Conservation (phyloP, 371 early-diverging fungal species). For the Mucor plumbeus region DNA sequence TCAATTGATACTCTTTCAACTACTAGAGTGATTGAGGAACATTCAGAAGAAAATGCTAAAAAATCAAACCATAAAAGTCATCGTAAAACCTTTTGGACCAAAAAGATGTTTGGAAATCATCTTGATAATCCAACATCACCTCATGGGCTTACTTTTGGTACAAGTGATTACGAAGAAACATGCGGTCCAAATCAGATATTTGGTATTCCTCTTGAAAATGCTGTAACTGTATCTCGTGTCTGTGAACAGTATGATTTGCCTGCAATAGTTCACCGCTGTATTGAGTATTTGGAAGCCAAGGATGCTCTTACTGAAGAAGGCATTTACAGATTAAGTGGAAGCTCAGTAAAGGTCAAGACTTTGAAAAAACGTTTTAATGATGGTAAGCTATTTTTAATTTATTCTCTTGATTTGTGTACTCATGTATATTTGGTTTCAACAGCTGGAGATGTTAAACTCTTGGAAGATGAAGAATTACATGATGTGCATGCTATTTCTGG, state of each 20-base stretch:
- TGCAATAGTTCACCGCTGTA: conserved; percentile 91
- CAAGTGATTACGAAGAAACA: conserved; percentile 23
- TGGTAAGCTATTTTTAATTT: conserved; percentile 25
- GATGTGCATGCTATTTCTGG: conserved; percentile 95
- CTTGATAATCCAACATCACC: not conserved
- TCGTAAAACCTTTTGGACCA: conserved; percentile 11
- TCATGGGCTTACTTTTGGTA: not conserved
- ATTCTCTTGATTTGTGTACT: not conserved
- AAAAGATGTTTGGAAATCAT: conserved; percentile 14
- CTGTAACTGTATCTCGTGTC: conserved; percentile 63
- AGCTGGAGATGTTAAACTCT: conserved; percentile 43
- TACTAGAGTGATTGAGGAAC: conserved; percentile 4
- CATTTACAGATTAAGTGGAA: conserved; percentile 92
- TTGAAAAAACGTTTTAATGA: conserved; percentile 84
- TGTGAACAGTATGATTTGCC: conserved; percentile 84
- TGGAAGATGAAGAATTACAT: conserved; percentile 61
- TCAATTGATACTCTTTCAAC: conserved; percentile 1
- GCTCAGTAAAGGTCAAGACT: conserved; percentile 66
- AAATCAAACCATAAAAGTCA: conserved; percentile 32
- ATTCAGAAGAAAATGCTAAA: conserved; percentile 12
- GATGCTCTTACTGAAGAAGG: conserved; percentile 90
- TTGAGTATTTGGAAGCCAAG: conserved; percentile 91
- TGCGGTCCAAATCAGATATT: conserved; percentile 63
- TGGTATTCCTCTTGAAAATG: conserved; percentile 72
- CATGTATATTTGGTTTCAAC: not conserved